These are phyloP conservation scores for Penicillium maclennaniae DNA, from an alignment of 495 filamentous ascomycete genomes.

Conservation along the genomic window DNA sequence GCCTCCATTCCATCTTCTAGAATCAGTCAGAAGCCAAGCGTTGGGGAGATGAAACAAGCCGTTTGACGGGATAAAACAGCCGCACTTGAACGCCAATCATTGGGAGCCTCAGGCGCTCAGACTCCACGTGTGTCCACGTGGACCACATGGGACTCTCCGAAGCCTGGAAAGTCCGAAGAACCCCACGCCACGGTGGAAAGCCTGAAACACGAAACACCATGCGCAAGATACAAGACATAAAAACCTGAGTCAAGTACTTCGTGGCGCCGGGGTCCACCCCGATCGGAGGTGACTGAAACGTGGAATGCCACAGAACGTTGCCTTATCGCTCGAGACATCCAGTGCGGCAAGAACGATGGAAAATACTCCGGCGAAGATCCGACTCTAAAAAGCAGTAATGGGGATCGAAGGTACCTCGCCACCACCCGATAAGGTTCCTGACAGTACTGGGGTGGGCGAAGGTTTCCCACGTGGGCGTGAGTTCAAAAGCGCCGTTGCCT, in stretches of 20 bases:
- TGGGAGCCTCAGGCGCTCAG: neutral
- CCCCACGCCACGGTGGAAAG: conserved; percentile 6
- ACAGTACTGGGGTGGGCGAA: neutral
- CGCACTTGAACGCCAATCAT: neutral
- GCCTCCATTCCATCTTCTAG: neutral
- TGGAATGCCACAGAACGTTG: neutral
- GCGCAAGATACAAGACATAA: neutral
- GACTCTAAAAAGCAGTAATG: neutral
- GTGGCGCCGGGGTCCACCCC: conserved; percentile 8
- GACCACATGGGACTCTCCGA: conserved; percentile 35
- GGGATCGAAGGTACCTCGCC: conserved; percentile 4
- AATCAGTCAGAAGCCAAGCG: neutral
- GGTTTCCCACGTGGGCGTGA: conserved; percentile 20
- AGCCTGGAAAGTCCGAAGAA: conserved; percentile 32
- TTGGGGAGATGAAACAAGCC: conserved; percentile 3
- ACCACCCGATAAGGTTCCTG: conserved; percentile 17
- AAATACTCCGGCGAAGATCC: neutral
- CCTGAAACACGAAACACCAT: conserved; percentile 9
- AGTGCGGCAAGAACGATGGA: conserved; percentile 1
- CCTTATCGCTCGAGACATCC: neutral
- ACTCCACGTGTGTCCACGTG: conserved; percentile 43
- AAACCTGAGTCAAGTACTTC: neutral
- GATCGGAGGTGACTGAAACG: conserved; percentile 9
- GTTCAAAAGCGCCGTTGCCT: conserved; percentile 3
- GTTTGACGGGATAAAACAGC: neutral